These are phyloP conservation scores for Populus tomentosa DNA, from an alignment of 441 rosid species.

Conservation along the genomic window DNA sequence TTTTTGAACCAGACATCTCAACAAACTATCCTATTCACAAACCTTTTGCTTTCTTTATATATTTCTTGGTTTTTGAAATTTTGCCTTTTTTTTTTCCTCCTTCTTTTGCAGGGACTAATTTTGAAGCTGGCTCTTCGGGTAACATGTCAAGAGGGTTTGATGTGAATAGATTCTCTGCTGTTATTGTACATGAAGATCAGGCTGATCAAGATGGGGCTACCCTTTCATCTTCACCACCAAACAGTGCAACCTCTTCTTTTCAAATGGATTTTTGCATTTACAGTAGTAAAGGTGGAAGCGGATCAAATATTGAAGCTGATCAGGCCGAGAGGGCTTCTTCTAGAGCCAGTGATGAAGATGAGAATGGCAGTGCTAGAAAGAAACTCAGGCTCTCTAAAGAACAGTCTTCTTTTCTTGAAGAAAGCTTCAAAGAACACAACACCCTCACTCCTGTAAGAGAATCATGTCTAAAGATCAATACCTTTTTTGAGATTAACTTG, in stretches of 20 bases:
- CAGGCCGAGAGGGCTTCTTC: conserved; percentile 61
- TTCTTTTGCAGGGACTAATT: background rate
- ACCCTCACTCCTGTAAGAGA: conserved; percentile 78
- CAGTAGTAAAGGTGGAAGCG: conserved; percentile 36
- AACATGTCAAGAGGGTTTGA: conserved; percentile 35
- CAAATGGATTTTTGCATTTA: conserved; percentile 68
- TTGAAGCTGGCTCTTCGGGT: conserved; percentile 8
- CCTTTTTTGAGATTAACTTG: background rate
- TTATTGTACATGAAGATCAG: conserved; percentile 30
- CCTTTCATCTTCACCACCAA: conserved; percentile 47
- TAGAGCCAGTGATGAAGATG: conserved; percentile 82
- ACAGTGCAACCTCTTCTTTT: conserved; percentile 73
- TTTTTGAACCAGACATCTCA: conserved; percentile 3
- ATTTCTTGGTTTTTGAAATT: background rate
- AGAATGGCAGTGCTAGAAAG: conserved; percentile 72
- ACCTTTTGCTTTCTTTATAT: background rate
- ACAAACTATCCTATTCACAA: background rate
- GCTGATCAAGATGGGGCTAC: conserved; percentile 41
- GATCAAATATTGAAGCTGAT: conserved; percentile 39
- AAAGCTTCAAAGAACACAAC: conserved; percentile 86
- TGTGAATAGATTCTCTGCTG: conserved; percentile 36
- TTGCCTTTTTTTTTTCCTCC: too few species aligned
- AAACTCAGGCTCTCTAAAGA: conserved; percentile 90
- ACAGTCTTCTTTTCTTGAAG: conserved; percentile 92
- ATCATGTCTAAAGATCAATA: background rate